These are phyloP conservation scores for Coccomyxa subellipsoidea DNA, from an alignment of 163 green algal genomes.

Conservation along the genomic window DNA sequence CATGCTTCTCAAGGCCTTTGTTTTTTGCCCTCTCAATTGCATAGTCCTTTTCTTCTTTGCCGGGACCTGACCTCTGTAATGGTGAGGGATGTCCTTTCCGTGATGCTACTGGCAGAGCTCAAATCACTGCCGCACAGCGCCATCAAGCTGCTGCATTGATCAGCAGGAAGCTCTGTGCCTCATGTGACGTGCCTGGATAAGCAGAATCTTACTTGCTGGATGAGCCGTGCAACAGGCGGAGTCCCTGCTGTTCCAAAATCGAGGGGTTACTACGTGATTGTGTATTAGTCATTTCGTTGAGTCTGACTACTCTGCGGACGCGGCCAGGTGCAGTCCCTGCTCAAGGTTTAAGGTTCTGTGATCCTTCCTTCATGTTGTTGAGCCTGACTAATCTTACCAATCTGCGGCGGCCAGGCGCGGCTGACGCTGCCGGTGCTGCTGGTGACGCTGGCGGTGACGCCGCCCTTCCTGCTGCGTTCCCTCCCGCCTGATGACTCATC, in stretches of 20 bases:
- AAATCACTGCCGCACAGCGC: too few species aligned
- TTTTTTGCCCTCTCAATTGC: too few species aligned
- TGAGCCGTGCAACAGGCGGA: too few species aligned
- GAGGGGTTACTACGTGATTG: background rate
- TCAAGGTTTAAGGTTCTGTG: too few species aligned
- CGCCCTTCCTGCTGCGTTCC: slow-evolving; percentile 34
- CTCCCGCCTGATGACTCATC: background rate
- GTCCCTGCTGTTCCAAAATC: background rate
- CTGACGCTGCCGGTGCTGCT: slow-evolving; percentile 39
- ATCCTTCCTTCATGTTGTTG: background rate
- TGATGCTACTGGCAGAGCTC: too few species aligned
- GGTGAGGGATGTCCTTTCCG: too few species aligned
- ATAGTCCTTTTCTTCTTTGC: too few species aligned
- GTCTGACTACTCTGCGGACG: background rate
- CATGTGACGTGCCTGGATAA: too few species aligned
- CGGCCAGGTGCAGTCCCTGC: slow-evolving; percentile 25
- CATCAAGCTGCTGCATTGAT: too few species aligned
- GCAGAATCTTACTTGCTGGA: too few species aligned
- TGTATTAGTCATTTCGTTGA: background rate
- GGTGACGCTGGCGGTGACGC: slow-evolving; percentile 35
- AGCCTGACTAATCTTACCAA: background rate
- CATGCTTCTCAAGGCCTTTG: background rate
- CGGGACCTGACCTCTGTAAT: too few species aligned
- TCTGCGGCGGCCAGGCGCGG: slow-evolving; percentile 20
- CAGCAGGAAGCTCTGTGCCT: too few species aligned